Evolutionary conservation across 2,329 filamentous ascomycete genomes (phyloP).

Genomic region (Microdochium nivale): DNA sequence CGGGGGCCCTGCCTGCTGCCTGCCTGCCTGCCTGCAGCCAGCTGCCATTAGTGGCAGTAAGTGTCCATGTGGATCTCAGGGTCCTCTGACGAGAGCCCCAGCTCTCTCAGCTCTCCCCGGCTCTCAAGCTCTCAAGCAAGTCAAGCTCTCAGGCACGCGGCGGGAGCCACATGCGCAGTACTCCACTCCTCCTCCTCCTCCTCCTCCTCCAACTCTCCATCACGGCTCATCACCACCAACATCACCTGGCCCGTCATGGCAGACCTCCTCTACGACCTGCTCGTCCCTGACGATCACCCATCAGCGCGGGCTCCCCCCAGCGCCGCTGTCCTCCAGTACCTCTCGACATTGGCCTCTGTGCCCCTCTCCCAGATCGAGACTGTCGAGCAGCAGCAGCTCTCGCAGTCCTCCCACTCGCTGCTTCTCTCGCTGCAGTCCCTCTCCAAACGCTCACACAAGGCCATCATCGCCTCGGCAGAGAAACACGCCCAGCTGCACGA

Average conservation of each 20-base stretch:
- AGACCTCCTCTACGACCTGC: conserved; percentile 67
- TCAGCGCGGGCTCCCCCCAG: conserved; percentile 14
- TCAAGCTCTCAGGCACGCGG: no score
- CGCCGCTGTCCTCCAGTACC: conserved; percentile 56
- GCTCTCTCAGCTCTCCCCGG: no score
- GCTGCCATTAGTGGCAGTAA: not conserved
- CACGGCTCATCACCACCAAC: not conserved
- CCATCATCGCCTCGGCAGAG: conserved; percentile 72
- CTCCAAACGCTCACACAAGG: conserved; percentile 80
- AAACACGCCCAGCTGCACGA: conserved; percentile 65
- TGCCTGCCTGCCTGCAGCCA: not conserved
- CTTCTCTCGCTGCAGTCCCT: conserved; percentile 78
- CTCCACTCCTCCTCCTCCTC: no score
- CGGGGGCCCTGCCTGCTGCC: not conserved
- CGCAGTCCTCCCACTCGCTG: conserved; percentile 71
- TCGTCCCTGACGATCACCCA: conserved; percentile 37
- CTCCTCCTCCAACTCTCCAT: not conserved
- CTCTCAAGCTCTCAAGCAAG: no score
- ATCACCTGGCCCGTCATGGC: conserved; percentile 40
- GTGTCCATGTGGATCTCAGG: not conserved
- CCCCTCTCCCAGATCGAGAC: conserved; percentile 63
- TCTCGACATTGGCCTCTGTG: conserved; percentile 69
- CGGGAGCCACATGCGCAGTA: no score
- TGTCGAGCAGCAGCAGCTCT: conserved; percentile 70
- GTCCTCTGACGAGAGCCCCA: not conserved